Evolutionary conservation across 306 rosid genomes (phyloP).

Genomic region (Cercis canadensis): DNA sequence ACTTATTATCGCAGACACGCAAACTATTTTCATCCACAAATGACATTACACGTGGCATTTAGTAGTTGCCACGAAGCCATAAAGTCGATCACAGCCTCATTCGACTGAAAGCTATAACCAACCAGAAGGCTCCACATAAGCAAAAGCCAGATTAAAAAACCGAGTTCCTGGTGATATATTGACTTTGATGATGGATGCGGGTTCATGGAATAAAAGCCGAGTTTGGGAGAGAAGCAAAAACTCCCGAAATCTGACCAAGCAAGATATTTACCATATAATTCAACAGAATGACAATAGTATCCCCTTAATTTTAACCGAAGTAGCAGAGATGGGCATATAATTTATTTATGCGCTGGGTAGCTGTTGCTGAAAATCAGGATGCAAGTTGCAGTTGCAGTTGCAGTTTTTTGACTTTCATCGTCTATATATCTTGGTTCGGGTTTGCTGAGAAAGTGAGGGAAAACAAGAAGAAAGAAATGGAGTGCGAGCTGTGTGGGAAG

Average conservation of each 20-base stretch:
- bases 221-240: not conserved
- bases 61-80: too few relatives aligned
- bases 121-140: not conserved
- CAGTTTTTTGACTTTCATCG: not conserved
- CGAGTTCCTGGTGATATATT: too few relatives aligned
- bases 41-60: not conserved
- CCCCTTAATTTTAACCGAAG: not conserved
- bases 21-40: not conserved
- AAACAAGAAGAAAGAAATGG: constrained; percentile 38
- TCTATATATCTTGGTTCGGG: constrained; percentile 6
- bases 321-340: too few relatives aligned
- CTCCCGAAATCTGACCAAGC: constrained; percentile 1
- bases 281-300: not conserved
- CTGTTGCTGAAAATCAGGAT: not conserved
- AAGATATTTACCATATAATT: not conserved
- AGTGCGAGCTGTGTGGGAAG: constrained; percentile 61
- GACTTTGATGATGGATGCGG: too few relatives aligned
- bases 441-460: not conserved
- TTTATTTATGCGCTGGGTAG: too few relatives aligned
- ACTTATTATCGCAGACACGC: too few relatives aligned
- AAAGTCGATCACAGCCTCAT: not conserved
- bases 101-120: not conserved
- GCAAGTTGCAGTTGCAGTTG: not conserved
- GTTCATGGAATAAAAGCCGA: not conserved
- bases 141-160: not conserved